A percentile compares a stretch with the other conserved stretches of the same genome.
Conservation (phyloP, 495 filamentous ascomycete species). For the Penicillium bialowiezense region DNA sequence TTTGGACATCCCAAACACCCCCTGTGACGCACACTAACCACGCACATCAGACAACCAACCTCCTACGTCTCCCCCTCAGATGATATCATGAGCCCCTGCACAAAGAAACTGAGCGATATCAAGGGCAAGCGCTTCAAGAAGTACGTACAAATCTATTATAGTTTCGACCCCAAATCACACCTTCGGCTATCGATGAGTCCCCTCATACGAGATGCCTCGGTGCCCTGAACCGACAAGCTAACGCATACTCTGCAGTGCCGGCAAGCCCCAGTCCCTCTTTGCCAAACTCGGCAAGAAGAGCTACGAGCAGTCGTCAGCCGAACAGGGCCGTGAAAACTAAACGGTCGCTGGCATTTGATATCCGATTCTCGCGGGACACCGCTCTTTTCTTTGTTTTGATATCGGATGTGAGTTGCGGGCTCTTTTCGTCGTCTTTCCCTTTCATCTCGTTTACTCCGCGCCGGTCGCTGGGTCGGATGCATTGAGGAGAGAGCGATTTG, state of each 20-base stretch:
- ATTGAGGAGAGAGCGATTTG: constrained; percentile 6
- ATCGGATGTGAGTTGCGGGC: neutral
- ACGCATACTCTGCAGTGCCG: constrained; percentile 28
- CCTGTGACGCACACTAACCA: neutral
- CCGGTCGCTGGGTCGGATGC: constrained; percentile 10
- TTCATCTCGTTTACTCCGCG: constrained; percentile 1
- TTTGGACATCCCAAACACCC: neutral
- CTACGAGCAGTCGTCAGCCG: constrained; percentile 40
- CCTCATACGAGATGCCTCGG: neutral
- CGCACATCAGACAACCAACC: constrained; percentile 43
- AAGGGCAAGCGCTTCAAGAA: constrained; percentile 75
- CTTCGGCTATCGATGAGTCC: neutral
- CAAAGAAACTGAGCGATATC: constrained; percentile 81
- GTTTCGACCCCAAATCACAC: neutral
- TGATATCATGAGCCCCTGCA: constrained; percentile 88
- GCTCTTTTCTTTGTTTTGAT: neutral
- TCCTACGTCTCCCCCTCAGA: constrained; percentile 89
- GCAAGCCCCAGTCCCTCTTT: constrained; percentile 49
- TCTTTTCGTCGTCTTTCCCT: neutral
- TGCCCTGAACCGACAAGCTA: constrained; percentile 1
- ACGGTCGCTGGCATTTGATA: neutral
- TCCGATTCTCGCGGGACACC: no score
- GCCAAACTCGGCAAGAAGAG: constrained; percentile 51
- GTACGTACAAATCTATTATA: constrained; percentile 34
- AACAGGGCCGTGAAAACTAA: constrained; percentile 18